Evolutionary conservation across 257 asterid species (phyloP).

Genomic region (Nicotiana obtusifolia): DNA sequence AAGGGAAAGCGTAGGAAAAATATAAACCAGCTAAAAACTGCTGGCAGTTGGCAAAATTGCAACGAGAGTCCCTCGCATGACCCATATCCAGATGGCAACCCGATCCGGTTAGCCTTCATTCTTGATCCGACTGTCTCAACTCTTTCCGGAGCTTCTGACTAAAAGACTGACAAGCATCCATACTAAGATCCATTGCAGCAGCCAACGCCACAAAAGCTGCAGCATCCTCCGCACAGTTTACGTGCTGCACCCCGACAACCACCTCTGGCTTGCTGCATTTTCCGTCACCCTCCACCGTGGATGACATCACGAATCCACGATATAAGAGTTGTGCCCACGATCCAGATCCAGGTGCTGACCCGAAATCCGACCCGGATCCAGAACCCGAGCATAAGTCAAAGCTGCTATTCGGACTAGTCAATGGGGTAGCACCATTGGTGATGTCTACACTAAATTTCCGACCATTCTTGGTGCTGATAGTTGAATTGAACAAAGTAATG

Average conservation of each 20-base stretch:
- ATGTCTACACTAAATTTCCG: slow-evolving; percentile 71
- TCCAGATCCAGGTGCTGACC: slow-evolving; percentile 60
- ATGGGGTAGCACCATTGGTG: slow-evolving; percentile 58
- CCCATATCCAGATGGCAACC: not conserved
- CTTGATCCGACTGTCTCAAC: slow-evolving; percentile 54
- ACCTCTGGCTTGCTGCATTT: slow-evolving; percentile 73
- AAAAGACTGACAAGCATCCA: slow-evolving; percentile 78
- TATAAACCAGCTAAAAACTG: slow-evolving; percentile 7
- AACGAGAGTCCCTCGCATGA: not conserved
- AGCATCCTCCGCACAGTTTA: slow-evolving; percentile 84
- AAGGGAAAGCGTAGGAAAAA: not conserved
- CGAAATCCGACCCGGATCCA: slow-evolving; percentile 52
- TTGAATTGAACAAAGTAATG: slow-evolving; percentile 53
- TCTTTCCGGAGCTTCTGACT: slow-evolving; percentile 76
- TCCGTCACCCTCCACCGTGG: slow-evolving; percentile 62
- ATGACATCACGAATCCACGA: slow-evolving; percentile 83
- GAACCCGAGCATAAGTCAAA: slow-evolving; percentile 56
- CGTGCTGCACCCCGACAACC: slow-evolving; percentile 84
- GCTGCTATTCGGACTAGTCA: slow-evolving; percentile 75
- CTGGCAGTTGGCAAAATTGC: slow-evolving; percentile 6
- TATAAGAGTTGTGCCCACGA: slow-evolving; percentile 70
- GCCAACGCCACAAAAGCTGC: slow-evolving; percentile 89
- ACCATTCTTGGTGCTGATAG: slow-evolving; percentile 43
- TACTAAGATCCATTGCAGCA: slow-evolving; percentile 85
- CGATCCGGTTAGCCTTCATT: slow-evolving; percentile 20